Conservation (phyloP, 805 yeast species). For the Saturnispora zaruensis region DNA sequence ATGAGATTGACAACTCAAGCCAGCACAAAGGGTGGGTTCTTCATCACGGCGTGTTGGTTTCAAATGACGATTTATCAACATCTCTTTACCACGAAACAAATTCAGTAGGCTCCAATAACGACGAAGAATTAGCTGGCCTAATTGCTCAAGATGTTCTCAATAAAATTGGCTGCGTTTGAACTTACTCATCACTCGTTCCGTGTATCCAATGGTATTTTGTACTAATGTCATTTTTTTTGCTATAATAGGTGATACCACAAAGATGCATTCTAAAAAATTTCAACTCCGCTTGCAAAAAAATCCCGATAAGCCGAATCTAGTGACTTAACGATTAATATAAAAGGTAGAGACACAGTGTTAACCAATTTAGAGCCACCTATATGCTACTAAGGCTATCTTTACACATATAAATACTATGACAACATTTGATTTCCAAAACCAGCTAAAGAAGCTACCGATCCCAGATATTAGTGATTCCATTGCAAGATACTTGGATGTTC, state of each 20-base stretch:
- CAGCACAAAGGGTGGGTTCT: constrained; percentile 6
- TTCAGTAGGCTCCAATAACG: not conserved
- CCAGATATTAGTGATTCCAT: constrained; percentile 69
- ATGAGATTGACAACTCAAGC: not conserved
- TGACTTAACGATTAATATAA: constrained; percentile 4
- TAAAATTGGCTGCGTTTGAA: constrained; percentile 9
- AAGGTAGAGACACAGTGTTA: not conserved
- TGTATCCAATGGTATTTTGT: not conserved
- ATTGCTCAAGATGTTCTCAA: constrained; percentile 20
- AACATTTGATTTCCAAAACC: constrained; percentile 52
- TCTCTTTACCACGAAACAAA: not conserved
- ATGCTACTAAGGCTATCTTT: not conserved
- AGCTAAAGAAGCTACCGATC: constrained; percentile 63
- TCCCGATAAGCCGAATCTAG: constrained; percentile 10
- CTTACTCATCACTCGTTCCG: not conserved
- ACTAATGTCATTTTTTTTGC: constrained; percentile 1
- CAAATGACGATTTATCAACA: not conserved
- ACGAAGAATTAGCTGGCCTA: constrained; percentile 15
- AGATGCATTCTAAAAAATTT: not conserved
- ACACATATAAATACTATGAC: constrained; percentile 11
- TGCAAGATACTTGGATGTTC: constrained; percentile 50
- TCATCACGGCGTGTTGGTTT: constrained; percentile 9
- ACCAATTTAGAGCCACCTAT: not conserved
- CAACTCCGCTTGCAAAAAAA: constrained; percentile 4
- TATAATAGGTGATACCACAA: not conserved